Conservation (phyloP, 805 yeast genomes). For the Cyberlindnera bimundalis region DNA sequence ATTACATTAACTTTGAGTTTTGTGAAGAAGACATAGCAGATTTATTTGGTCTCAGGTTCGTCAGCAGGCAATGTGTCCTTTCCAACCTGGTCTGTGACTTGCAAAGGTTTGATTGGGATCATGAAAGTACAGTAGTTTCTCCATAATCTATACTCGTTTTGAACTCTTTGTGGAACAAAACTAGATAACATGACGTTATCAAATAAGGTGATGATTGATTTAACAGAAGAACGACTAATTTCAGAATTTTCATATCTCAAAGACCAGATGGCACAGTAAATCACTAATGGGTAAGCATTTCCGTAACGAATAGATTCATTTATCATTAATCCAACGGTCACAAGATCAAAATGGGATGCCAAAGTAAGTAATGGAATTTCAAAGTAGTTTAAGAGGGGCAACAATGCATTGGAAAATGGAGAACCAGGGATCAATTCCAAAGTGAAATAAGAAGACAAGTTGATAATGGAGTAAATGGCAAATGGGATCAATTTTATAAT, state of each 20-base stretch:
- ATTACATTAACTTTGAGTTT: no score
- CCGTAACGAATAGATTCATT: slow-evolving; percentile 27
- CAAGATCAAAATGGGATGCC: slow-evolving; percentile 39
- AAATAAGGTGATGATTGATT: slow-evolving; percentile 15
- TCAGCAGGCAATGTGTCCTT: no score
- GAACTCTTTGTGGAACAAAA: slow-evolving; percentile 7
- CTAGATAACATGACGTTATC: slow-evolving; percentile 7
- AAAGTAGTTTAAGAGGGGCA: slow-evolving; percentile 36
- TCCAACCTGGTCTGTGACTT: background rate
- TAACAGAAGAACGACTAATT: slow-evolving; percentile 25
- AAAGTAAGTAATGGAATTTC: slow-evolving; percentile 36
- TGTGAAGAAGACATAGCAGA: no score
- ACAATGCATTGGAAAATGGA: slow-evolving; percentile 31
- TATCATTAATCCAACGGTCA: slow-evolving; percentile 29
- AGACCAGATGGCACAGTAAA: slow-evolving; percentile 36
- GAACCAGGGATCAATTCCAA: slow-evolving; percentile 33
- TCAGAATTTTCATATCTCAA: slow-evolving; percentile 35
- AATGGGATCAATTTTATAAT: slow-evolving; percentile 39
- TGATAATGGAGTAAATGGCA: slow-evolving; percentile 39
- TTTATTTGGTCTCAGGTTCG: no score
- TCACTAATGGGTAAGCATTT: slow-evolving; percentile 31
- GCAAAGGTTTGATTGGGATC: slow-evolving; percentile 10
- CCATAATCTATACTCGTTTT: slow-evolving; percentile 7
- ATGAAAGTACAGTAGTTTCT: slow-evolving; percentile 15
- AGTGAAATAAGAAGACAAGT: slow-evolving; percentile 32